phyloP scores from a whole-genome alignment of 805 yeast species.

The Ogataea philodendri region DNA sequence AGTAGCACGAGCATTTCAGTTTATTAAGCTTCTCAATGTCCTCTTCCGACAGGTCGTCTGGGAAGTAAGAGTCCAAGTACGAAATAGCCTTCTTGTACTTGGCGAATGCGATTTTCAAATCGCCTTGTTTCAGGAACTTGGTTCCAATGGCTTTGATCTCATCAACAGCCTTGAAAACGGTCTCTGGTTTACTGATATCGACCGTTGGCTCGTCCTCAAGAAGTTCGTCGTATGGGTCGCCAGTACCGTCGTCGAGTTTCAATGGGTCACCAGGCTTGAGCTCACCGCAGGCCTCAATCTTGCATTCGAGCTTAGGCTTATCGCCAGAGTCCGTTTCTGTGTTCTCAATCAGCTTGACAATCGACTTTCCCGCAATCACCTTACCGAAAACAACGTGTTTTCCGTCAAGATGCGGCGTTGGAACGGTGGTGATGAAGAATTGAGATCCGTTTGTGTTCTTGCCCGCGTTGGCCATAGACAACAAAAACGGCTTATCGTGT shows the following conservation, averaged over 20 bases:
- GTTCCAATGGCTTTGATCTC: conserved; percentile 78
- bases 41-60: conserved; percentile 60
- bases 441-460: conserved; percentile 96
- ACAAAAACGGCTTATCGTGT: conserved; percentile 82
- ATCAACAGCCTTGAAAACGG: conserved; percentile 64
- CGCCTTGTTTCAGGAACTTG: conserved; percentile 62
- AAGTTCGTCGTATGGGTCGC: conserved; percentile 76
- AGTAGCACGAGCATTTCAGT: conserved; percentile 59
- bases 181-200: conserved; percentile 55
- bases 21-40: conserved; percentile 48
- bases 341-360: conserved; percentile 76
- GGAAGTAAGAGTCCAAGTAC: conserved; percentile 70
- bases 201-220: conserved; percentile 72
- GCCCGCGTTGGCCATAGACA: conserved; percentile 97
- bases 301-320: conserved; percentile 67
- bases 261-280: conserved; percentile 55
- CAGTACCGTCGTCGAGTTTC: conserved; percentile 70
- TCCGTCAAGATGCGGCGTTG: conserved; percentile 92
- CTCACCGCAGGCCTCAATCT: conserved; percentile 76
- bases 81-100: conserved; percentile 74
- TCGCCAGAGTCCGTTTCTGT: conserved; percentile 63
- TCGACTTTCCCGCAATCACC: conserved; percentile 76
- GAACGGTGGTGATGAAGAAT: conserved; percentile 88
- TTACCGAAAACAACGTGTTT: conserved; percentile 97
- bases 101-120: conserved; percentile 51